A percentile compares a stretch with the other conserved stretches of the same genome.
These are phyloP conservation scores for Xenosphaeropsis pyriputrescens DNA, from an alignment of 2,329 filamentous ascomycete genomes.

Conservation along the genomic window DNA sequence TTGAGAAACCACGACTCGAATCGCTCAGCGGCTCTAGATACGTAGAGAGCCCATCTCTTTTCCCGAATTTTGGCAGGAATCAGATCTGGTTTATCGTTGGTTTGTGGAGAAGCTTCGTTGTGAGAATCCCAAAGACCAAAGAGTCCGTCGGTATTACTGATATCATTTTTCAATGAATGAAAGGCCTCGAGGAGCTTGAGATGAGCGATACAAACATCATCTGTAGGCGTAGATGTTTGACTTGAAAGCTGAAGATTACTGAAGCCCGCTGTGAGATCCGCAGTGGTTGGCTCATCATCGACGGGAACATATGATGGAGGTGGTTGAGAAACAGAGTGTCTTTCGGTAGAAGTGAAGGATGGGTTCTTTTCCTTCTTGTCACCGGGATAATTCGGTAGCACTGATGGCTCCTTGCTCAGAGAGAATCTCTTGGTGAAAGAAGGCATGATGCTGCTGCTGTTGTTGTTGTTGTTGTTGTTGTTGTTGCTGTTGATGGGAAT, in stretches of 20 bases:
- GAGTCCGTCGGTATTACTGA: conserved; percentile 52
- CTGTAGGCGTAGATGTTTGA: conserved; percentile 21
- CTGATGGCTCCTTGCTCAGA: too few relatives aligned
- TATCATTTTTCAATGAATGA: conserved; percentile 48
- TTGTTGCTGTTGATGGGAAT: too few relatives aligned
- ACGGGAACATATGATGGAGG: neutral
- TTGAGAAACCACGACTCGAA: conserved; percentile 52
- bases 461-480: too few relatives aligned
- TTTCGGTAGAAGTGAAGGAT: too few relatives aligned
- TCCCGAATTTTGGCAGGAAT: conserved; percentile 34
- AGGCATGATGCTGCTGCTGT: too few relatives aligned
- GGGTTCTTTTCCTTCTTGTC: too few relatives aligned
- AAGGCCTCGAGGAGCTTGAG: conserved; percentile 59
- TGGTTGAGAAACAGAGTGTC: neutral
- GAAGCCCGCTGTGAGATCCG: conserved; percentile 19
- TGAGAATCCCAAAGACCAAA: conserved; percentile 42
- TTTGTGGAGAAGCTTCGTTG: too few relatives aligned
- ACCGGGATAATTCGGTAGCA: too few relatives aligned
- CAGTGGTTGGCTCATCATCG: conserved; percentile 3
- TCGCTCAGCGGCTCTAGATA: conserved; percentile 51
- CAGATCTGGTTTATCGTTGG: conserved; percentile 1
- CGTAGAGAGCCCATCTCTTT: conserved; percentile 60
- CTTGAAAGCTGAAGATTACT: conserved; percentile 21
- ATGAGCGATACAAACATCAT: conserved; percentile 53
- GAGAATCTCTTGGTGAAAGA: too few relatives aligned